Percentiles rank a stretch among this genome's conserved stretches.
Conservation (phyloP, 352 stramenopile genomes). For the Albugo laibachii region DNA sequence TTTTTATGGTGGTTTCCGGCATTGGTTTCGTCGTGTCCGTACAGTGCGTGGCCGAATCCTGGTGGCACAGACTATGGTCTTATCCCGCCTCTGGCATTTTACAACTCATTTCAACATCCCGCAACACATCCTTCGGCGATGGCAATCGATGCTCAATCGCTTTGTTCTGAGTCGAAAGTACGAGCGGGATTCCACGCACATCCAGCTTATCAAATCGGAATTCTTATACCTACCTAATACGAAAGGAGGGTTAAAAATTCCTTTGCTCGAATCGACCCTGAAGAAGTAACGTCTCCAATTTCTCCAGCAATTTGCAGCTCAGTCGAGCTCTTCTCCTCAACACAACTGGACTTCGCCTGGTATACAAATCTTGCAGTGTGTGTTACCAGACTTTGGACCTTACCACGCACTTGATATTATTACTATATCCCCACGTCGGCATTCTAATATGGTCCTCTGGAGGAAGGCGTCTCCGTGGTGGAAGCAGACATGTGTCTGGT, state of each 20-base stretch:
- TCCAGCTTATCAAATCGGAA: conserved; percentile 3
- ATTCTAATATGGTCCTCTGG: conserved; percentile 4
- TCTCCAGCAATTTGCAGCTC: conserved; percentile 1
- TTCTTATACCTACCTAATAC: conserved; percentile 4
- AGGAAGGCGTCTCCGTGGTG: background rate
- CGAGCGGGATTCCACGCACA: conserved; percentile 1
- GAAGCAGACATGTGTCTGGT: conserved; percentile 3
- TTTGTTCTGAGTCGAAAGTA: conserved; percentile 7
- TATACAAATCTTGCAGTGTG: background rate
- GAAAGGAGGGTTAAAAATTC: conserved; percentile 2
- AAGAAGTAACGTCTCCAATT: conserved; percentile 4
- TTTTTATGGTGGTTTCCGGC: conserved; percentile 7
- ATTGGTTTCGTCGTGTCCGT: conserved; percentile 3
- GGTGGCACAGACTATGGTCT: conserved; percentile 5
- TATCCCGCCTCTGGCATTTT: conserved; percentile 3
- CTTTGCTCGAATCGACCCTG: background rate
- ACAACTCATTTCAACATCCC: conserved; percentile 1
- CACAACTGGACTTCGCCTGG: conserved; percentile 2
- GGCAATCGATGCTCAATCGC: conserved; percentile 4
- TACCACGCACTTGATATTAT: conserved; percentile 2
- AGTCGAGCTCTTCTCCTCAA: background rate
- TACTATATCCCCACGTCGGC: conserved; percentile 3
- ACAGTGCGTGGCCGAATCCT: conserved; percentile 1
- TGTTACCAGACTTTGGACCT: conserved; percentile 2
- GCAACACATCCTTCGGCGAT: background rate